Evolutionary conservation across 2,329 filamentous ascomycete species (phyloP).

Genomic region (Cladophialophora yegresii): DNA sequence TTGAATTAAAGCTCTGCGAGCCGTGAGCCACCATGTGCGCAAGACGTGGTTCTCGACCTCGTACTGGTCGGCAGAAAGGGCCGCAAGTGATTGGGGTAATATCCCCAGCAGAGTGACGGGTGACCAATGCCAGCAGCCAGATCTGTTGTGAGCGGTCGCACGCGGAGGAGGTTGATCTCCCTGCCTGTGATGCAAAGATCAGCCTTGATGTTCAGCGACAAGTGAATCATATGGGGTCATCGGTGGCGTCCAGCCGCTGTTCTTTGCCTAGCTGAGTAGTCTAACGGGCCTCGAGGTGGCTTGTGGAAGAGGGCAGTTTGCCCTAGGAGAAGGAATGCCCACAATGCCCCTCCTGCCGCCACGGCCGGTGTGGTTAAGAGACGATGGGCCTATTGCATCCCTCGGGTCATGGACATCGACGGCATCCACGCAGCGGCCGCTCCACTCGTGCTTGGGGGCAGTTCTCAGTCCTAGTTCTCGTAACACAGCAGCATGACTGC

Average conservation of each 20-base stretch:
- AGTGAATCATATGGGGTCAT: conserved; percentile 3
- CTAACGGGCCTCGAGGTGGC: not conserved
- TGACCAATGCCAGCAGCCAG: conserved; percentile 29
- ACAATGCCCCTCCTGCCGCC: not conserved
- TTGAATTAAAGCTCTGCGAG: conserved; percentile 10
- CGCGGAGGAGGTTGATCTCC: conserved; percentile 17
- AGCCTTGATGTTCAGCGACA: not conserved
- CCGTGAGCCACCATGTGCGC: not conserved
- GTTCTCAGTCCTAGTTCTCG: not conserved
- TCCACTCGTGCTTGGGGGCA: conserved; percentile 5
- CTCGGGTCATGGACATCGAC: not conserved
- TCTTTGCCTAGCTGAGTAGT: conserved; percentile 13
- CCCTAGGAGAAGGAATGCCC: conserved; percentile 1
- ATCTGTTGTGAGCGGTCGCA: conserved; percentile 25
- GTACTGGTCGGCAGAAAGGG: conserved; percentile 19
- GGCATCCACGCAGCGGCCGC: conserved; percentile 1
- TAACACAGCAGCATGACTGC: conserved; percentile 4
- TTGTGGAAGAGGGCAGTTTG: conserved; percentile 5
- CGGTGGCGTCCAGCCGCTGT: conserved; percentile 1
- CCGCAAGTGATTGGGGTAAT: conserved; percentile 21
- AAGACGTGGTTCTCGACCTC: conserved; percentile 10
- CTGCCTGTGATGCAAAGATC: conserved; percentile 17
- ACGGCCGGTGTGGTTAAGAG: not conserved
- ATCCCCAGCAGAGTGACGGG: conserved; percentile 15
- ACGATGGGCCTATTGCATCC: not conserved